Evolutionary conservation across 495 filamentous ascomycete species (phyloP).

Genomic region (Neurospora discreta): DNA sequence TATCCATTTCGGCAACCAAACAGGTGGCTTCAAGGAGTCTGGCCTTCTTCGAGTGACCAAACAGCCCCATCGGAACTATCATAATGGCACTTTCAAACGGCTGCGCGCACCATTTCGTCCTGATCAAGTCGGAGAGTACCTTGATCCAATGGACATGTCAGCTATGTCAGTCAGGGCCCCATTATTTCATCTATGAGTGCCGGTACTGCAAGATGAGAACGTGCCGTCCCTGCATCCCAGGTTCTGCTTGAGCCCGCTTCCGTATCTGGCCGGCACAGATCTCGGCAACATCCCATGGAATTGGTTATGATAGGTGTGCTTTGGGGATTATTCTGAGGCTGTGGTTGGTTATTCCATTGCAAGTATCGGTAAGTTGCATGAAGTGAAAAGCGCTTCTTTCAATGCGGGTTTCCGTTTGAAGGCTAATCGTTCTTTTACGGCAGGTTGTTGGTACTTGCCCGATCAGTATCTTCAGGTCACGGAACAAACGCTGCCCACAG

Average conservation of each 20-base stretch:
- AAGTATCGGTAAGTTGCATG: slow-evolving; percentile 14
- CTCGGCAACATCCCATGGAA: neutral
- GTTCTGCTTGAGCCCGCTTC: slow-evolving; percentile 23
- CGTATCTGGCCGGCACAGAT: slow-evolving; percentile 1
- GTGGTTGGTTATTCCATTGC: neutral
- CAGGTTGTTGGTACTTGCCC: neutral
- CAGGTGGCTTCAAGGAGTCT: neutral
- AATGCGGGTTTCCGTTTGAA: neutral
- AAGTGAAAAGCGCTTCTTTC: neutral
- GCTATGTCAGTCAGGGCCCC: slow-evolving; percentile 64
- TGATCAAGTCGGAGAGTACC: slow-evolving; percentile 67
- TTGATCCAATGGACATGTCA: slow-evolving; percentile 69
- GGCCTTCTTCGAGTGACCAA: neutral
- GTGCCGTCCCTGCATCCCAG: slow-evolving; percentile 54
- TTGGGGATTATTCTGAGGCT: neutral
- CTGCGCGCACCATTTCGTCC: slow-evolving; percentile 61
- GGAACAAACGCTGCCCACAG: neutral
- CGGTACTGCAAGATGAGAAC: slow-evolving; percentile 66
- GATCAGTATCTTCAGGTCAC: neutral
- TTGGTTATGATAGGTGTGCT: neutral
- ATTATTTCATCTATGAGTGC: slow-evolving; percentile 78
- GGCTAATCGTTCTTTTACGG: neutral
- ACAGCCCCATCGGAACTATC: neutral
- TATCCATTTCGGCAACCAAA: neutral
- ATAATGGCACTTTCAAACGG: slow-evolving; percentile 51